Evolutionary conservation across 441 rosid genomes (phyloP).

Genomic region (Adansonia grandidieri): DNA sequence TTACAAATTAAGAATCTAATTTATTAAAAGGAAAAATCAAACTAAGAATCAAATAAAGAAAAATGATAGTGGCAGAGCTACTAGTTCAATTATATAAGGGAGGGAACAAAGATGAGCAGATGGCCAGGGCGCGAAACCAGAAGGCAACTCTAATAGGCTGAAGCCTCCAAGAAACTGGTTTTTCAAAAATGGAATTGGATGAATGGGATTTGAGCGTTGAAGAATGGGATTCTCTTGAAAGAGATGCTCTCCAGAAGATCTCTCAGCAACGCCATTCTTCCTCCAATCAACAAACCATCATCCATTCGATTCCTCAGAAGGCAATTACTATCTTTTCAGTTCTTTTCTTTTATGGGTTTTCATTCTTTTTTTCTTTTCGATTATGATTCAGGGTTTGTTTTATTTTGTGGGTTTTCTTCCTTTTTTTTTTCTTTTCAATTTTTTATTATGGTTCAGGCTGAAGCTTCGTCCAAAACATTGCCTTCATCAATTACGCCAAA

Average conservation of each 20-base stretch:
- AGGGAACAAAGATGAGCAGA: not conserved
- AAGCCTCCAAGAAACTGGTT: not conserved
- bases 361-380: not conserved
- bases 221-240: conserved; percentile 79
- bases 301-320: conserved; percentile 36
- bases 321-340: conserved; percentile 26
- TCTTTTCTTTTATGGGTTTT: conserved; percentile 32
- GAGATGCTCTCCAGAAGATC: conserved; percentile 66
- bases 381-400: not conserved
- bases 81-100: not conserved
- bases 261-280: conserved; percentile 48
- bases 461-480: conserved; percentile 36
- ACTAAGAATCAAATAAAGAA: too few relatives aligned
- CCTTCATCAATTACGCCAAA: conserved; percentile 39
- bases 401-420: conserved; percentile 2
- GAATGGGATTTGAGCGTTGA: conserved; percentile 85
- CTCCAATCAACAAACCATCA: conserved; percentile 25
- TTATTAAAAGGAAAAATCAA: too few relatives aligned
- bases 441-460: conserved; percentile 41
- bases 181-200: conserved; percentile 50
- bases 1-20: too few relatives aligned
- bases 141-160: not conserved
- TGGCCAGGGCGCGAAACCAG: not conserved
- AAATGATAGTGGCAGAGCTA: too few relatives aligned
- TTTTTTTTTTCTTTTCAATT: conserved; percentile 5